phyloP scores from a whole-genome alignment of 1,284 basidiomycete species.

The Schizophyllum commune region DNA sequence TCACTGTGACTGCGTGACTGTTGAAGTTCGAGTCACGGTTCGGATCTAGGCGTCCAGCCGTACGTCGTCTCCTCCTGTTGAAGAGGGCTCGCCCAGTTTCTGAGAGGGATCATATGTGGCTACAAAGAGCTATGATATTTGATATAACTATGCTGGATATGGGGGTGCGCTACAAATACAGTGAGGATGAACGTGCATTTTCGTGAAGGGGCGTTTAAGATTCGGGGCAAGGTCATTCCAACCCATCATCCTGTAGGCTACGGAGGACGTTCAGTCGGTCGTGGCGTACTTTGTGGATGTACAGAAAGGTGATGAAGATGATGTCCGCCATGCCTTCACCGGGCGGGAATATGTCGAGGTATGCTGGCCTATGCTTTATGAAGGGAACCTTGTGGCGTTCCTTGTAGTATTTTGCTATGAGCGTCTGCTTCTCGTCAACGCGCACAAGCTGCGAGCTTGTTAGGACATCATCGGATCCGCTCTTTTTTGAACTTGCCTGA shows the following conservation, averaged over 20 bases:
- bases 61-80: too few species aligned
- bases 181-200: too few species aligned
- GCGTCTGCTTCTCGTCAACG: neutral
- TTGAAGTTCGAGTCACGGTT: neutral
- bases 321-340: neutral
- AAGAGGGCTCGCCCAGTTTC: too few species aligned
- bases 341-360: neutral
- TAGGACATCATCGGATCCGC: neutral
- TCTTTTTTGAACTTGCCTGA: neutral
- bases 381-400: neutral
- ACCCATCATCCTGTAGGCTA: neutral
- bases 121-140: too few species aligned
- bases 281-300: neutral
- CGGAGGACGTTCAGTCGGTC: neutral
- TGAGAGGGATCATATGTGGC: too few species aligned
- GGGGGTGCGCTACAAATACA: too few species aligned
- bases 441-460: neutral
- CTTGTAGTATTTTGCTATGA: neutral
- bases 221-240: neutral
- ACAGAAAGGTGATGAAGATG: neutral
- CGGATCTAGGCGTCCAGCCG: too few species aligned
- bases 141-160: too few species aligned
- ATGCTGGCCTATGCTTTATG: neutral
- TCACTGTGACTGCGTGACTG: neutral
- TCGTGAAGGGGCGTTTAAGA: too few species aligned